Percentiles rank a stretch among this genome's conserved stretches.
phyloP scores from a whole-genome alignment of 352 stramenopile species.

The Peronospora farinosa region DNA sequence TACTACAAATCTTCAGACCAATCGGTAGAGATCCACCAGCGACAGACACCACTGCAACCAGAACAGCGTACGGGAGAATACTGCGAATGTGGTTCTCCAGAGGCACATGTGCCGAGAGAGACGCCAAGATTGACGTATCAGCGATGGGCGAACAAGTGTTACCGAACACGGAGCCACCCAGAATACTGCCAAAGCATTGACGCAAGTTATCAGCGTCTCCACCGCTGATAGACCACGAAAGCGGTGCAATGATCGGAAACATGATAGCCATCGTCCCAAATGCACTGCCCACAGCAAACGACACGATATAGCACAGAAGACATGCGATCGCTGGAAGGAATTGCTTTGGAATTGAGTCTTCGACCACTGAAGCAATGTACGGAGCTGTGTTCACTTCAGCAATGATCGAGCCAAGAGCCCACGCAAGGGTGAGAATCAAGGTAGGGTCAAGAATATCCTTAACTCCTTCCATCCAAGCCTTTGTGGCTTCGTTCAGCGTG shows the following conservation, averaged over 20 bases:
- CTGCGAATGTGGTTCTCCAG: slow-evolving; percentile 82
- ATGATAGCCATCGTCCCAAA: slow-evolving; percentile 92
- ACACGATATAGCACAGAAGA: slow-evolving; percentile 85
- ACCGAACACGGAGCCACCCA: slow-evolving; percentile 82
- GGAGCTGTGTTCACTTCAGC: slow-evolving; percentile 78
- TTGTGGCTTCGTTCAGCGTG: slow-evolving; percentile 79
- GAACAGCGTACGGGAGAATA: slow-evolving; percentile 76
- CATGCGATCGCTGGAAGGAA: slow-evolving; percentile 77
- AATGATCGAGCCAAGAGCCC: slow-evolving; percentile 84
- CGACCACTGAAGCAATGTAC: slow-evolving; percentile 75
- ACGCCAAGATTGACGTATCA: slow-evolving; percentile 89
- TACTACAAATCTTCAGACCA: slow-evolving; percentile 62
- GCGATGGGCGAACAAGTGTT: slow-evolving; percentile 89
- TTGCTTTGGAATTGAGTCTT: slow-evolving; percentile 65
- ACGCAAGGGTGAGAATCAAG: slow-evolving; percentile 85
- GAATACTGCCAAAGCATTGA: slow-evolving; percentile 84
- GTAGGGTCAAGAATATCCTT: slow-evolving; percentile 90
- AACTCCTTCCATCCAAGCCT: slow-evolving; percentile 86
- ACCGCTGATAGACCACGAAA: slow-evolving; percentile 78
- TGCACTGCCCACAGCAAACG: slow-evolving; percentile 84
- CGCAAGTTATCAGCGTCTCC: slow-evolving; percentile 78
- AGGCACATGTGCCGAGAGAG: slow-evolving; percentile 66
- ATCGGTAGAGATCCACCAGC: slow-evolving; percentile 65
- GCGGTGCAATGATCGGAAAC: slow-evolving; percentile 86
- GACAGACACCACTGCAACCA: slow-evolving; percentile 66